phyloP scores from a whole-genome alignment of 495 filamentous ascomycete genomes.

The Choiromyces venosus region DNA sequence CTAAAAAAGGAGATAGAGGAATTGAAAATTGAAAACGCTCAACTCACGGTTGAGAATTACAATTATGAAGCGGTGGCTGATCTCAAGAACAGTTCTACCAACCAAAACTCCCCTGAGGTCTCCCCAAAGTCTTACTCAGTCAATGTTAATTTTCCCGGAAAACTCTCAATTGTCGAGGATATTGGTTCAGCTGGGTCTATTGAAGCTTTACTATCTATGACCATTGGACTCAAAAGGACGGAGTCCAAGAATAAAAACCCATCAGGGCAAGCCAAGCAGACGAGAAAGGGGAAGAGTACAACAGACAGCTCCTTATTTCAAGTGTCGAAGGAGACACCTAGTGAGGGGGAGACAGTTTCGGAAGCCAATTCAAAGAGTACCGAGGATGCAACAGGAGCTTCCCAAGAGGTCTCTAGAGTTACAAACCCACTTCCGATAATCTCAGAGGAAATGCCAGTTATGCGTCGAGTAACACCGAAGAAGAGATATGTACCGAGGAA shows the following conservation, averaged over 20 bases:
- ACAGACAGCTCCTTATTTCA: background rate
- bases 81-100: background rate
- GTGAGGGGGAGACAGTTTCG: background rate
- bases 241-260: background rate
- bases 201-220: background rate
- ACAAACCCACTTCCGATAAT: background rate
- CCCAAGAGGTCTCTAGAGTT: background rate
- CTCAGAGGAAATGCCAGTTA: background rate
- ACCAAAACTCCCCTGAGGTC: background rate
- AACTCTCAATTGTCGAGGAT: background rate
- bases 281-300: background rate
- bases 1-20: background rate
- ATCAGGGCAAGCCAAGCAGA: background rate
- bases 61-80: background rate
- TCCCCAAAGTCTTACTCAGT: background rate
- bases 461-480: background rate
- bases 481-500: background rate
- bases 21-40: background rate
- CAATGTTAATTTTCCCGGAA: background rate
- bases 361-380: background rate
- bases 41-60: background rate
- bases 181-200: background rate
- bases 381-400: background rate
- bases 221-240: background rate
- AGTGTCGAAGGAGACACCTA: background rate